phyloP scores from a whole-genome alignment of 2,329 filamentous ascomycete genomes.

The Aspergillus tamarii region DNA sequence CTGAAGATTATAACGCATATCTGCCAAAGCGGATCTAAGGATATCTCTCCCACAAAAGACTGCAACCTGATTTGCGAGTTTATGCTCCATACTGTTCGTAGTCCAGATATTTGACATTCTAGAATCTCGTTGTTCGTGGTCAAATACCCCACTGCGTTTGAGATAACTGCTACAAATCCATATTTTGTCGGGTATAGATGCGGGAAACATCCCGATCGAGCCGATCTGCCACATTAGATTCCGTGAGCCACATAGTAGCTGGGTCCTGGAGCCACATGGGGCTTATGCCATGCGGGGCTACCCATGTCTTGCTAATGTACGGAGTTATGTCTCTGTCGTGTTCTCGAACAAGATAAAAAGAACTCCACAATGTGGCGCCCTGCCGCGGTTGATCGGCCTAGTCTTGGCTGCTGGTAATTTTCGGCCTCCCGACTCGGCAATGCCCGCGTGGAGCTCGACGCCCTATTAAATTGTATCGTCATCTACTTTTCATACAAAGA shows the following conservation, averaged over 20 bases:
- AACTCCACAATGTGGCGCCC: neutral
- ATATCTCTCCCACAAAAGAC: neutral
- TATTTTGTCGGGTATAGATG: neutral
- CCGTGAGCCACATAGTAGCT: slow-evolving; percentile 7
- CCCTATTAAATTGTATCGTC: neutral
- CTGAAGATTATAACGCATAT: neutral
- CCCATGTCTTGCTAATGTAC: neutral
- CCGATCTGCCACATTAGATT: neutral
- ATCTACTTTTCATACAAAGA: neutral
- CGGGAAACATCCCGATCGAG: neutral
- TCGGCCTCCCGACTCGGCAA: neutral
- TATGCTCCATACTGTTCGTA: neutral
- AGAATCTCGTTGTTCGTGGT: neutral
- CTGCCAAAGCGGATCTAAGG: neutral
- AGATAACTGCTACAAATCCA: neutral
- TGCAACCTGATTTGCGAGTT: neutral
- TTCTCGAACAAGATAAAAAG: neutral
- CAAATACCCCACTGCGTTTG: neutral
- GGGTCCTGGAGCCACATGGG: neutral
- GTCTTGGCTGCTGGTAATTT: neutral
- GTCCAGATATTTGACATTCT: neutral
- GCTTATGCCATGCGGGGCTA: neutral
- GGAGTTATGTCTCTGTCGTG: neutral
- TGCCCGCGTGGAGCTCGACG: neutral
- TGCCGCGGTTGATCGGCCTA: neutral